Conservation (phyloP, 129 eudicot genomes). For the Pulicaria dysenterica region DNA sequence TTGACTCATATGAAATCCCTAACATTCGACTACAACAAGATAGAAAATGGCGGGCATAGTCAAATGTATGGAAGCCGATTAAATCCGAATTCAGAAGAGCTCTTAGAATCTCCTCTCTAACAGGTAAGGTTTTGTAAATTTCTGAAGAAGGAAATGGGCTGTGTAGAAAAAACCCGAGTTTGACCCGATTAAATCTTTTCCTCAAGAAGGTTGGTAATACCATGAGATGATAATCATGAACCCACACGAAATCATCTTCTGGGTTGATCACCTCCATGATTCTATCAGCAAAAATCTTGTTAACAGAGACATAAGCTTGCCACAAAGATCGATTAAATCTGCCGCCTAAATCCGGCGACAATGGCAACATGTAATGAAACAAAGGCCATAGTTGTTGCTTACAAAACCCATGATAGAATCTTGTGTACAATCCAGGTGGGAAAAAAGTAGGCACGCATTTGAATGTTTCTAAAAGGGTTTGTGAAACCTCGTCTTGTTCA, state of each 20-base stretch:
- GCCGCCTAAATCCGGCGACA: conserved; percentile 78
- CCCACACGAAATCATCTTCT: conserved; percentile 83
- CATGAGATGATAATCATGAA: conserved; percentile 84
- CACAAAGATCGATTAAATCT: conserved; percentile 67
- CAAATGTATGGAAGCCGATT: conserved; percentile 84
- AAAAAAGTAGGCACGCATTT: conserved; percentile 79
- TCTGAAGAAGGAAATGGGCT: conserved; percentile 87
- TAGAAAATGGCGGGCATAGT: conserved; percentile 77
- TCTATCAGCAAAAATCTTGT: conserved; percentile 81
- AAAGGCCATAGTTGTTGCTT: conserved; percentile 82
- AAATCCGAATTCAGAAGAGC: conserved; percentile 78
- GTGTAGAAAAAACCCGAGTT: conserved; percentile 77
- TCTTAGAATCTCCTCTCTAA: conserved; percentile 70
- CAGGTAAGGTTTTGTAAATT: conserved; percentile 69
- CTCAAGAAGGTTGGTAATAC: conserved; percentile 75
- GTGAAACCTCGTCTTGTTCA: conserved; percentile 80
- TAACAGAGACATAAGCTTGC: conserved; percentile 87
- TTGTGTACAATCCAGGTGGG: conserved; percentile 64
- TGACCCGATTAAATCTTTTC: conserved; percentile 69
- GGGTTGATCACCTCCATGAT: conserved; percentile 86
- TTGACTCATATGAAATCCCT: conserved; percentile 71
- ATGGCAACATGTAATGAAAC: conserved; percentile 80
- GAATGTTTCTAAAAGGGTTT: conserved; percentile 59
- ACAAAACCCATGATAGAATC: conserved; percentile 76
- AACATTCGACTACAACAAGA: conserved; percentile 86